Evolutionary conservation across 2,329 filamentous ascomycete species (phyloP).

Genomic region (Zopfia rhizophila): DNA sequence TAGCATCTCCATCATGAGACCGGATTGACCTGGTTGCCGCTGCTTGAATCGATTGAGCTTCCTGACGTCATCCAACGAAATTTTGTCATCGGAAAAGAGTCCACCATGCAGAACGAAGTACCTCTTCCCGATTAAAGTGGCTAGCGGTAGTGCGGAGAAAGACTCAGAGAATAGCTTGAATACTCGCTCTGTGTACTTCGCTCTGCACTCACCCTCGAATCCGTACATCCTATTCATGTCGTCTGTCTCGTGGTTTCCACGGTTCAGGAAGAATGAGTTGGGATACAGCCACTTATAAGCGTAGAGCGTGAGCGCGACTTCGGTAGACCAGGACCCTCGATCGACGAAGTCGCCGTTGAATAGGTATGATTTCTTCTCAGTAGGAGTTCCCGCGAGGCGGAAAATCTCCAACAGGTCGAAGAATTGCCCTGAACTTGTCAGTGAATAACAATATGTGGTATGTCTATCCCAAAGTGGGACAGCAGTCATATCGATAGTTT

Average conservation of each 20-base stretch:
- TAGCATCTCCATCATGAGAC: slow-evolving; percentile 99
- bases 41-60: slow-evolving; percentile 92
- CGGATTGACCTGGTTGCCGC: slow-evolving; percentile 89
- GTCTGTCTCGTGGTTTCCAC: slow-evolving; percentile 98
- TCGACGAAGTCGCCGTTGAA: slow-evolving; percentile 99
- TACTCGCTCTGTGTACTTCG: slow-evolving; percentile 94
- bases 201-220: slow-evolving; percentile 97
- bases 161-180: slow-evolving; percentile 99
- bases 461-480: not conserved
- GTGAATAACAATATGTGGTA: slow-evolving; percentile 4
- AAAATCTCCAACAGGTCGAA: slow-evolving; percentile 98
- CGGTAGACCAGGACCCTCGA: slow-evolving; percentile 96
- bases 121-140: slow-evolving; percentile 89
- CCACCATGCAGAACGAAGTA: slow-evolving; percentile 94
- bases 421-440: slow-evolving; percentile 78
- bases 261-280: slow-evolving; percentile 90
- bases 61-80: slow-evolving; percentile 91
- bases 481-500: too few species aligned
- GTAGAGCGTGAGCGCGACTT: slow-evolving; percentile 92
- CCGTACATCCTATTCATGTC: slow-evolving; percentile 99
- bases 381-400: slow-evolving; percentile 85
- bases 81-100: slow-evolving; percentile 93
- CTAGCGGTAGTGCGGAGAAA: slow-evolving; percentile 92
- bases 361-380: slow-evolving; percentile 88
- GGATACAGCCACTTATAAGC: slow-evolving; percentile 97